Base-by-base conservation (phyloP, 2,329 filamentous ascomycete genomes). In the Reticulascus tulasneorum region DNA sequence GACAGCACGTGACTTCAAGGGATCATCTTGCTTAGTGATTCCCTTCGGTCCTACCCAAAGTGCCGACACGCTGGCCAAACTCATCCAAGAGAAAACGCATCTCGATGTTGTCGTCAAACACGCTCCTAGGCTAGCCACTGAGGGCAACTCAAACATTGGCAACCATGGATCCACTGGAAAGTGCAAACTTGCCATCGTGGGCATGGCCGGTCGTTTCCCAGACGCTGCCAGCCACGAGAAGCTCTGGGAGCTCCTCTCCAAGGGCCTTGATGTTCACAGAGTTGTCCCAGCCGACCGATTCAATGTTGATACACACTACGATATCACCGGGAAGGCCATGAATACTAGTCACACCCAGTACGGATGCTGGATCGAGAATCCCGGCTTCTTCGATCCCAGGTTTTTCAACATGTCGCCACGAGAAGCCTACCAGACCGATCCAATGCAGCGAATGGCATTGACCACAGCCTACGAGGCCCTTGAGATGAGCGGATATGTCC, bases 121-220 rank as follows among this genome's bases (percentile, higher is more conserved):
- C 18, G 48, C 60, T 7, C 59, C 63, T 1, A 51, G 58, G 16
- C 54, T 62, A 23, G 47, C 60, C 12, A 53, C 55, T 16, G 55
- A 59, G 48, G 57, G 53, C 46, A 43, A 47, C 11, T 49, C 59
- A 9, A 52, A 47, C 12, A 62, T 71, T 18, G 68, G 68, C 13
- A 71, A 72, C 46, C 69, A 73, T 44, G 70, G 70, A 9, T 56
- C 62, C 11, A 54, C 45, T 8, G 64, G 64, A 11, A 62, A 76
- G 50, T 76, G 78, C 55, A 90, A 89, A 59, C 77, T 94, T 44
- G 88, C 88, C 38, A 89, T 94, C 44, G 84, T 94, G 22, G 88
- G 88, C 34, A 64, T 61, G 46, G 60, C 60, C 2, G 68, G 68
- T 20, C 55, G 68, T 0, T 63, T 71, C 16, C 66, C 68, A 1